These are phyloP conservation scores for Aspergillus sp. DNA, from an alignment of 2,329 filamentous ascomycete genomes.

Conservation along the genomic window DNA sequence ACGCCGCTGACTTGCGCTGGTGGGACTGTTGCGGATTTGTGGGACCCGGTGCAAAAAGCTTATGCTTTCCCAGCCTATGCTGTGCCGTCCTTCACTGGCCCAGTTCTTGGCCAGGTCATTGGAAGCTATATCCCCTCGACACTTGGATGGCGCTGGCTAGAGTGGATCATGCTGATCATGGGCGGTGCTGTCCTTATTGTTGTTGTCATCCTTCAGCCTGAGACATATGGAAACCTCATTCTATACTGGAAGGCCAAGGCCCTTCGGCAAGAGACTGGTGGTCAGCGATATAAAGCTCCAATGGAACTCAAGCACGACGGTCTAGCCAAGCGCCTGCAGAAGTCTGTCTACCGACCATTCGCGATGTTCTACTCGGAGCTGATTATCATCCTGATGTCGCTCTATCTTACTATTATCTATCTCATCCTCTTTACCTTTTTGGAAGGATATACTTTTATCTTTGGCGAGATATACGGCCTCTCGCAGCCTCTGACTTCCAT, in stretches of 20 bases:
- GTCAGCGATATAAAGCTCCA: slow-evolving; percentile 43
- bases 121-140: slow-evolving; percentile 19
- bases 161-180: slow-evolving; percentile 47
- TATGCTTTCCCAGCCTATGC: slow-evolving; percentile 53
- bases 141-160: slow-evolving; percentile 42
- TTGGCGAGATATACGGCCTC: slow-evolving; percentile 50
- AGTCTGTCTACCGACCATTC: slow-evolving; percentile 39
- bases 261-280: slow-evolving; percentile 40
- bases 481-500: slow-evolving; percentile 47
- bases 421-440: slow-evolving; percentile 35
- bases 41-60: slow-evolving; percentile 46
- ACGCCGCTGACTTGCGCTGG: slow-evolving; percentile 48
- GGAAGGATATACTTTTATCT: slow-evolving; percentile 53
- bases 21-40: slow-evolving; percentile 49
- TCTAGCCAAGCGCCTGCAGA: slow-evolving; percentile 40
- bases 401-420: slow-evolving; percentile 31
- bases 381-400: slow-evolving; percentile 27
- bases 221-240: slow-evolving; percentile 50
- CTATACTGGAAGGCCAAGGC: slow-evolving; percentile 46
- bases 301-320: slow-evolving; percentile 42
- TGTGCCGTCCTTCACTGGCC: slow-evolving; percentile 43
- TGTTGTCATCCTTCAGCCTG: slow-evolving; percentile 48
- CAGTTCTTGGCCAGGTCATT: slow-evolving; percentile 22
- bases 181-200: slow-evolving; percentile 31
- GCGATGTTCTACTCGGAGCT: slow-evolving; percentile 47